phyloP scores from a whole-genome alignment of 2,329 filamentous ascomycete species.

The Hypoxylon sp. region DNA sequence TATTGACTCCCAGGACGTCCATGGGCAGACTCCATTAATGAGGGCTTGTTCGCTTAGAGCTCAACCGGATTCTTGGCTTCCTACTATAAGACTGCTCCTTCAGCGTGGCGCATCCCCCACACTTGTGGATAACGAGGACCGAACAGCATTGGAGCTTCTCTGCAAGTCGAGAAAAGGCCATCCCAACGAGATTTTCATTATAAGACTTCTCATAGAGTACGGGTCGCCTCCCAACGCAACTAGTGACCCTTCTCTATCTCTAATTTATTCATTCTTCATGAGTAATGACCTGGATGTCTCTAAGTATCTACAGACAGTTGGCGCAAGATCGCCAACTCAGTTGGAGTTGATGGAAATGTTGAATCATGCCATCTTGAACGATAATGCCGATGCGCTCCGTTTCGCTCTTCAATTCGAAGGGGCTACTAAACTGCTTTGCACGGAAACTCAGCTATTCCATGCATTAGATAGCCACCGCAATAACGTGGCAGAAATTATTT shows the following conservation, averaged over 20 bases:
- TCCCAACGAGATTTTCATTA: not conserved
- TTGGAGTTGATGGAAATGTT: constrained; percentile 1
- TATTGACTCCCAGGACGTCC: not conserved
- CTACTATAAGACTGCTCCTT: constrained; percentile 18
- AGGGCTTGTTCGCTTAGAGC: not conserved
- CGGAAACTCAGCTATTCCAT: constrained; percentile 1
- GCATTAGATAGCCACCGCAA: not conserved
- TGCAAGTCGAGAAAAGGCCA: not conserved
- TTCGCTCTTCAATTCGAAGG: constrained; percentile 16
- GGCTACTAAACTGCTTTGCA: not conserved
- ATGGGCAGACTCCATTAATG: constrained; percentile 22
- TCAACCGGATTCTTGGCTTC: not conserved
- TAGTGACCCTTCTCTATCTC: not conserved
- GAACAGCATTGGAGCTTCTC: constrained; percentile 13
- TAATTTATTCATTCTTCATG: constrained; percentile 9
- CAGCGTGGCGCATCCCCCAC: constrained; percentile 12
- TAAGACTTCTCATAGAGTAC: constrained; percentile 13
- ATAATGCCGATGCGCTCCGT: constrained; percentile 2
- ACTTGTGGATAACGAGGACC: not conserved
- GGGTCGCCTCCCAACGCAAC: constrained; percentile 5
- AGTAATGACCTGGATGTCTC: not conserved
- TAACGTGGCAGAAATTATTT: constrained; percentile 9
- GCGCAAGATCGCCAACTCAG: constrained; percentile 2
- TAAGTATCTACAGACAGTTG: constrained; percentile 2
- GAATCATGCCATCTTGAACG: not conserved